Percentiles rank a stretch among this genome's conserved stretches.
Conservation (phyloP, 495 filamentous ascomycete genomes). For the Hyaloscypha hepaticicola region DNA sequence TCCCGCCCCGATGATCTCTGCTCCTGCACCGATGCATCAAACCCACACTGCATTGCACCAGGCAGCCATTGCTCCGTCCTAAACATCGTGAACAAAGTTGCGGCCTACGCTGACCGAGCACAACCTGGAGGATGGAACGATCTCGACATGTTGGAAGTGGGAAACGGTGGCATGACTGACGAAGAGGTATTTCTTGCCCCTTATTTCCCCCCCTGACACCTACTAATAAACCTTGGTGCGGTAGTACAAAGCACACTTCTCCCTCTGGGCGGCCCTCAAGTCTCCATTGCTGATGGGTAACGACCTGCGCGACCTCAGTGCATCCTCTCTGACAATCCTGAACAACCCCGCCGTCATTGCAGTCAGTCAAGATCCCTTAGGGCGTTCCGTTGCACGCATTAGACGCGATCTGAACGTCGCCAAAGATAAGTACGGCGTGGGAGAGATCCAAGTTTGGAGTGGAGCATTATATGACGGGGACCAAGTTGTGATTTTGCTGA, state of each 20-base stretch:
- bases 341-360: conserved; percentile 46
- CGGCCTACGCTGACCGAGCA: conserved; percentile 36
- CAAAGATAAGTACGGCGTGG: conserved; percentile 37
- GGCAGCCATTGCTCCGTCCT: conserved; percentile 53
- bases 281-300: conserved; percentile 50
- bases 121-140: conserved; percentile 45
- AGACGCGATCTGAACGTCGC: conserved; percentile 16
- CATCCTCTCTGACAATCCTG: conserved; percentile 33
- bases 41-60: conserved; percentile 44
- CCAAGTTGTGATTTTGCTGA: conserved; percentile 49
- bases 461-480: conserved; percentile 38
- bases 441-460: conserved; percentile 50
- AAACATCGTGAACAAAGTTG: conserved; percentile 50
- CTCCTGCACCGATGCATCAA: conserved; percentile 34
- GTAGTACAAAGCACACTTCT: conserved; percentile 48
- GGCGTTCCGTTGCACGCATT: conserved; percentile 13
- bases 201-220: not conserved
- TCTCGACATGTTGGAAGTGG: conserved; percentile 50
- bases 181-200: conserved; percentile 13
- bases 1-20: conserved; percentile 34
- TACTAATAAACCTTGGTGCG: conserved; percentile 20
- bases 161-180: conserved; percentile 37
- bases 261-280: conserved; percentile 50
- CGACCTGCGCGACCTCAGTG: conserved; percentile 36
- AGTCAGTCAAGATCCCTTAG: conserved; percentile 43